phyloP scores from a whole-genome alignment of 768 basidiomycete genomes.

The Hygrophoropsis aurantiaca region DNA sequence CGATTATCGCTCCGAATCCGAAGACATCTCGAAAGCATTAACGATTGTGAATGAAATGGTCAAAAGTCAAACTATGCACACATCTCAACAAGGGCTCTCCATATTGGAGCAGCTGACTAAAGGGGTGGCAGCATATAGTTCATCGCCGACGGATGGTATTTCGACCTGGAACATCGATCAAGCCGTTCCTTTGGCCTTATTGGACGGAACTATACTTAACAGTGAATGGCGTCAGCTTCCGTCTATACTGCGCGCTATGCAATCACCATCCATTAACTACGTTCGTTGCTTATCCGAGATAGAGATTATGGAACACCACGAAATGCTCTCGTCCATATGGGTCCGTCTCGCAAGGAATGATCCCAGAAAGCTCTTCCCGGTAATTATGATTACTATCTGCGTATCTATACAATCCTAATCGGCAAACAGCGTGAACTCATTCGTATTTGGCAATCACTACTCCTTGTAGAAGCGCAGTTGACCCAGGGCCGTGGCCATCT shows the following conservation, averaged over 20 bases:
- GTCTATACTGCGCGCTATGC: slow-evolving; percentile 25
- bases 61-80: slow-evolving; percentile 16
- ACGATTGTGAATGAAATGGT: slow-evolving; percentile 41
- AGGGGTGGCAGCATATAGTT: slow-evolving; percentile 22
- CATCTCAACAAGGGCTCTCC: slow-evolving; percentile 31
- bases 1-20: slow-evolving; percentile 10
- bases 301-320: slow-evolving; percentile 41
- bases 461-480: slow-evolving; percentile 49
- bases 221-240: slow-evolving; percentile 24
- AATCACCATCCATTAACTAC: slow-evolving; percentile 16
- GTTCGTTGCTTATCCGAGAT: slow-evolving; percentile 35
- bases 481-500: slow-evolving; percentile 38
- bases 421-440: slow-evolving; percentile 37
- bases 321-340: slow-evolving; percentile 40
- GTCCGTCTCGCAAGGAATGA: slow-evolving; percentile 19
- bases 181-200: slow-evolving; percentile 34
- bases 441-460: slow-evolving; percentile 53
- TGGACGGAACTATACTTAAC: slow-evolving; percentile 45
- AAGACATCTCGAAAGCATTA: slow-evolving; percentile 35
- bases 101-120: slow-evolving; percentile 38
- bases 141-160: not conserved
- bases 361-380: slow-evolving; percentile 19
- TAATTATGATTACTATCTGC: slow-evolving; percentile 17
- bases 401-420: slow-evolving; percentile 5
- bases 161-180: slow-evolving; percentile 15